Evolutionary conservation across 768 basidiomycete species (phyloP).

Genomic region (Suillus subalutaceus): DNA sequence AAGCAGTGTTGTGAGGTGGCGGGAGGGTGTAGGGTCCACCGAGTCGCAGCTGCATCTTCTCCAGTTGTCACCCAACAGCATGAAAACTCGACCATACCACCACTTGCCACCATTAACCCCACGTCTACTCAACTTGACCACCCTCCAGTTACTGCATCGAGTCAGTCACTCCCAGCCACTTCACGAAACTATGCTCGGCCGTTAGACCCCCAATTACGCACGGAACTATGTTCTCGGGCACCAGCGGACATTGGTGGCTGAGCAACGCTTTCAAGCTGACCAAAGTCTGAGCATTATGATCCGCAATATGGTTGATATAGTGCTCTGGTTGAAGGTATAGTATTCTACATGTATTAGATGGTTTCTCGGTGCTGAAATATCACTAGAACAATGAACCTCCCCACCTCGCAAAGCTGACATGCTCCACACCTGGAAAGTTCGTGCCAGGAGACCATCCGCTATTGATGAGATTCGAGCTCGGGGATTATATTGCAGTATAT

Average conservation of each 20-base stretch:
- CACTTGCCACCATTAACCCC: neutral
- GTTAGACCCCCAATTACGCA: neutral
- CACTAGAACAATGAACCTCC: neutral
- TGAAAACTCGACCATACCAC: neutral
- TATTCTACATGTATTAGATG: neutral
- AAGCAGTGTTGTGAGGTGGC: neutral
- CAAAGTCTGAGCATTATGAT: neutral
- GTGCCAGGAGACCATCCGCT: neutral
- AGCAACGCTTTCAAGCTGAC: neutral
- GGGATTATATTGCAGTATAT: neutral
- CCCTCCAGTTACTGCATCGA: neutral
- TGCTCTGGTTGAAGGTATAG: neutral
- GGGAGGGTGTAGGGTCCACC: neutral
- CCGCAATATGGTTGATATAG: neutral
- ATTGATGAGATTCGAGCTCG: neutral
- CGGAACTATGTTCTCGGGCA: neutral
- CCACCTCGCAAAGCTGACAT: neutral
- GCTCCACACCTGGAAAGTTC: neutral
- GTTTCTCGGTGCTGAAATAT: neutral
- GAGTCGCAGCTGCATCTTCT: neutral
- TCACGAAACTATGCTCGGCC: neutral
- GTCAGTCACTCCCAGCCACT: neutral
- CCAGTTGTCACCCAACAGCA: neutral
- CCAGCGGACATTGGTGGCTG: neutral
- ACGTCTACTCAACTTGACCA: neutral